Evolutionary conservation across 129 eudicot genomes (phyloP).

Genomic region (Centaurea solstitialis): DNA sequence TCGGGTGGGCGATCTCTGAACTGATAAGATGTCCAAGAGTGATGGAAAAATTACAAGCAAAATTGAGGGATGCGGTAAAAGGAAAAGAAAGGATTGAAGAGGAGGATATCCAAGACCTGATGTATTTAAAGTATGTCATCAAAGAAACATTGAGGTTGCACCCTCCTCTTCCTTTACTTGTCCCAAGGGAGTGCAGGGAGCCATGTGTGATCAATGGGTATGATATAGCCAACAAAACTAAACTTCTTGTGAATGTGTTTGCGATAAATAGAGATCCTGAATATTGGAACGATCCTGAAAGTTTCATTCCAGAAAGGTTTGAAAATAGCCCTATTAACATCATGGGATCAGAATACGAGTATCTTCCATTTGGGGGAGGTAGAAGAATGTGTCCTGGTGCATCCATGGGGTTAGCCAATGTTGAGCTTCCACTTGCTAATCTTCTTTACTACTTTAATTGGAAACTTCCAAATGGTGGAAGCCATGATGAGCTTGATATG

Average conservation of each 20-base stretch:
- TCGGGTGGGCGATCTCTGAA: conserved; percentile 2
- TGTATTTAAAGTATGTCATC: neutral
- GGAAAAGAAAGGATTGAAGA: conserved; percentile 3
- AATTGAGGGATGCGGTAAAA: neutral
- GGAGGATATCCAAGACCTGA: neutral
- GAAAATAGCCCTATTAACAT: conserved; percentile 2
- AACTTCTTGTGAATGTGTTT: conserved; percentile 13
- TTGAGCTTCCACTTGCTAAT: conserved; percentile 19
- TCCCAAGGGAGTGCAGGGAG: conserved; percentile 19
- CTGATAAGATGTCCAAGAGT: neutral
- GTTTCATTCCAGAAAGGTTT: conserved; percentile 30
- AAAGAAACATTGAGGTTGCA: conserved; percentile 2
- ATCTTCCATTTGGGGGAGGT: conserved; percentile 23
- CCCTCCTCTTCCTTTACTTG: neutral
- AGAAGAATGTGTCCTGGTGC: conserved; percentile 24
- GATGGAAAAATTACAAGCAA: neutral
- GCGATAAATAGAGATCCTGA: neutral
- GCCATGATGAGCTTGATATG: conserved; percentile 5
- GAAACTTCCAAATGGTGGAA: conserved; percentile 24
- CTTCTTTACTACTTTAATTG: conserved; percentile 31
- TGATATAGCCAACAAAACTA: conserved; percentile 4
- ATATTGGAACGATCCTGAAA: conserved; percentile 19
- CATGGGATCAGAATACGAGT: conserved; percentile 15
- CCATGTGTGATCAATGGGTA: conserved; percentile 19
- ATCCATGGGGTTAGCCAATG: conserved; percentile 17